Evolutionary conservation across 306 rosid genomes (phyloP), one percentile per base, ranked within the genome.

Genomic region (Prinsepia uniflora): DNA sequence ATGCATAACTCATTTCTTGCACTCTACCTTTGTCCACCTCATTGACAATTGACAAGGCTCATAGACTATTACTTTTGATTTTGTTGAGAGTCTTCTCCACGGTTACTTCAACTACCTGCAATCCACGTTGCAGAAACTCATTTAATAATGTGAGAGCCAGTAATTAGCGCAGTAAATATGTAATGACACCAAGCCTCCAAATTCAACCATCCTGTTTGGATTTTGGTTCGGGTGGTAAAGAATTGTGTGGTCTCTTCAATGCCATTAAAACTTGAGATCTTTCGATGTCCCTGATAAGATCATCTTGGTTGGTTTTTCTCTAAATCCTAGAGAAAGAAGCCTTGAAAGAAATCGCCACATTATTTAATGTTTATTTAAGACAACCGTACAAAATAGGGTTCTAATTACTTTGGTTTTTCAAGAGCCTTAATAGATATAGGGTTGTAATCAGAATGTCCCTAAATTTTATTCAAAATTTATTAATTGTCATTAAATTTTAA

Each of bases 121-220:
- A 58, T 18, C 57, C 61, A 64, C 43, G 69, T 72, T 73, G 67
- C 59, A 39, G 52, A 66, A 46, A 49, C 68, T 52, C 63, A 72
- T 61, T 60, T 57, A 24, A 50, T 47, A 57, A 43, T 45, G 17
- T 19, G 7, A 46, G 18, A 52, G 11, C 24, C 30, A 7, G 58
- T 57, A 17, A 43, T 36, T 10, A 58, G 46, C 64, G 8, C 63
- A 13, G 19, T n/a, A 41, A 55, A n/a, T 5, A 41, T 13, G 44
- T 59, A 20, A 52, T 17, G 42, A 57, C n/a, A 58, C 58, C 36
- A n/a, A 52, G 8, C 15, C n/a, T 54, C 39, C 71, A 45, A 54
- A 36, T 78, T 59, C n/a, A 41, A 50, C 74, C 10, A 48, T 40
- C 61, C 36, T 63, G 36, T 47, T 0, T 13, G 30, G 65, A 40